Evolutionary conservation across 2,329 filamentous ascomycete genomes (phyloP), one percentile per base, ranked within the genome.

Genomic region (Claviceps fusiformis): DNA sequence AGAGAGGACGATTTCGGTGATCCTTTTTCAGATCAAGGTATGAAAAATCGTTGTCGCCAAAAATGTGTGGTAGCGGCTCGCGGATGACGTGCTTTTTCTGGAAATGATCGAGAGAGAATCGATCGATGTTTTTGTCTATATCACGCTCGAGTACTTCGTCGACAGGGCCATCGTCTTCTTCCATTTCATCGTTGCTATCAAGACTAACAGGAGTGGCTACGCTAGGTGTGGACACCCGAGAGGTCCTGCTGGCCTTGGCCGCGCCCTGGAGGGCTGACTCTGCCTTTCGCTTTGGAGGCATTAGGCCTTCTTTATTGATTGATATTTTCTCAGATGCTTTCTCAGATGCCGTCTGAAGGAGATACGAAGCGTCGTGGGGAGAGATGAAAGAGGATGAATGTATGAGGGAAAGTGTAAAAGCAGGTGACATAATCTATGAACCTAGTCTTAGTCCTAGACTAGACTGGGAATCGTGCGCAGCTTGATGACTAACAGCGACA

Each of bases 1-100:
- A 97, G 57, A 97, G 78, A 17, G 93, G 93, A 17, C 93, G 85
- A 65, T 91, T 89, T 59, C 85, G 82, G 72, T 95, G 90, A 68
- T 97, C 92, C 3, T 86, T 82, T 71, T 96, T 97, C 60, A 96
- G 75, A 43, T 81, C 75, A 43, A 95, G 77, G 60, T 86, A 86
- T 51, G 88, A 91, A 68, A 93, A 93, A 70, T 98, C 90, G 68
- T 73, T 63, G 64, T 73, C 64, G 63, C 72, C 64, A 68, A 76
- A 72, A 64, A 77, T 70, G 65, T 73, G 65, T 58, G 72, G 68
- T 56, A 77, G 65, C 62, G 75, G 68, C 60, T 76, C 74, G 62
- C 65, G 71, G 61, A 67, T 66, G 54, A 64, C 62, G 56, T 72
- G 69, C 60, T 69, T 73, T 62, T 74, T 72, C 60, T 78, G 75